Base-by-base conservation (phyloP, 495 filamentous ascomycete genomes). In the Aspergillus avenaceus region DNA sequence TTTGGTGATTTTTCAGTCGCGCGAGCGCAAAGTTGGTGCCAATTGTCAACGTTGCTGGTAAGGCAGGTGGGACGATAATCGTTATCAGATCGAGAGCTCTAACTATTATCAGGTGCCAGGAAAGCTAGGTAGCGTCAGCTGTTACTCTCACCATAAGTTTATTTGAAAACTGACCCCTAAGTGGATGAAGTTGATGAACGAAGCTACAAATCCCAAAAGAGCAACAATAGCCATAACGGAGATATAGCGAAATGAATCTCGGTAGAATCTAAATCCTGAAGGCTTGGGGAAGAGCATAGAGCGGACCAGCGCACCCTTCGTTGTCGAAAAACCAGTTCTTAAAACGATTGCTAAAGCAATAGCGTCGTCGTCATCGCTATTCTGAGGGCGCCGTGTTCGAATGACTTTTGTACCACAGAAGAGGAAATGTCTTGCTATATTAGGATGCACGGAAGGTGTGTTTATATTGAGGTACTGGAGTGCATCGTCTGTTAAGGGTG, bases 201-300 rank as follows among this genome's bases (percentile, higher is more conserved):
- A 96, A 5, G 85, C 89, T 22, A 89, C 67, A 63, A 99, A 99
- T 2, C 95, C 95, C 45, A 96, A 61, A 41, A 84, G 61, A 22
- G 95, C 95, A 54, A 99, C 84, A n/a, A 82, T 66, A 38, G 78
- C 92, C 95, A 99, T 97, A 27, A 99, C 95, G 5, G 88, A 91
- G 52, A 99, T 97, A 62, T 97, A 99, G 21, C 91, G 84, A 62
- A 99, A 99, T 4, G 95, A 97, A 62, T 99, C 95, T 14, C 89
- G 79, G 62, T 99, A 97, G 61, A 99, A 97, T 58, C 93, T 97
- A 77, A 99, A 97, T 1, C 90, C 91, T 19, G 91, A 95, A 0
- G 95, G 95, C 59, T 97, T 97, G 0, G 95, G 95, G 63, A 99
- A 97, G 24, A 99, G 83, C 91, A 99, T 99, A 1, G 95, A 97